Evolutionary conservation across 176 grass and related monocot species (phyloP), one percentile per base, ranked within the genome.

Genomic region (Aegilops speltoides): DNA sequence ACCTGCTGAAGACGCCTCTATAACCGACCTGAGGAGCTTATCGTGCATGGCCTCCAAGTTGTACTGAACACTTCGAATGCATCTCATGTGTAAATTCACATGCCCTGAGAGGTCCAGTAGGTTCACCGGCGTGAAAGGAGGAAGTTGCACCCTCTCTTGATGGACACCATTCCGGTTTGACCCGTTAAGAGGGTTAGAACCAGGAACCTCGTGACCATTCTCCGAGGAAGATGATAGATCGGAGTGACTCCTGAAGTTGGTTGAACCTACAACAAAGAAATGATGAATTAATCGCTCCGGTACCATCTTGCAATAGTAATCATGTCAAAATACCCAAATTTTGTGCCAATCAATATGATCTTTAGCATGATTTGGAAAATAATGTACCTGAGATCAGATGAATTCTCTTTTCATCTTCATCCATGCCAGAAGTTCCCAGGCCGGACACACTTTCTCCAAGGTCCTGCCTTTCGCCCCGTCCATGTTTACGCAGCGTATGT

Each of bases 21-120:
- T 15, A 45, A 75, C 37, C 50, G 81, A 79, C 45, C 82, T 25
- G 33, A 64, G 17, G 23, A 93, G 67, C 59, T 78, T 82, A 83
- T 83, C 68, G 59, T 88, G 73, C 71, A 89, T 22, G 67, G 66
- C 85, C 61, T 91, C 88, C 17, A 91, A 17, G 33, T 92, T 86
- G 54, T 87, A 92, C 64, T 94, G 83, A 76, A 92, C 79, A 61
- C 71, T 84, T 17, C 86, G 74, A 77, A 98, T 88, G 73, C 75
- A 81, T 82, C 67, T 60, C 23, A 90, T 68, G 38, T 90, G 72
- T 62, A 68, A 78, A 24, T 86, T 77, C 29, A 95, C 65, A 81
- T 95, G 88, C 26, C 89, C 89, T 10, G 91, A 73, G 17, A 95
- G 81, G 85, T 93, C 84, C 37, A 90, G 17, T 38, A 92, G 64